Evolutionary conservation across 2,329 filamentous ascomycete species (phyloP), one percentile per base, ranked within the genome.

Genomic region (Talaromyces sp.): DNA sequence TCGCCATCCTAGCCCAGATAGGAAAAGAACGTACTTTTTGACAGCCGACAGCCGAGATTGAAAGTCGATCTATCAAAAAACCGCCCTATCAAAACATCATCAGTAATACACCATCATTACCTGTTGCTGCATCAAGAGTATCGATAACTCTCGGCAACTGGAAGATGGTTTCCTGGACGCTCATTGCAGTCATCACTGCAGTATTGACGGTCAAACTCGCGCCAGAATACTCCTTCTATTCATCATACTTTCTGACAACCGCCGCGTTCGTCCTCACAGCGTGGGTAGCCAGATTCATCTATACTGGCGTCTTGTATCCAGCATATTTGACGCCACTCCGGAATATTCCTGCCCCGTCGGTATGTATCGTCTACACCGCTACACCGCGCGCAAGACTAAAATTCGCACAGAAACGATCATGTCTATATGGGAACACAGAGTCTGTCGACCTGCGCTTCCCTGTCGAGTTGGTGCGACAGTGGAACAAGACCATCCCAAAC

Each of bases 401-500:
- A 14, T 23, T 55, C 54, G 5, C 14, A 5, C 31, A 81, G 73
- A 71, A 68, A 8, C 74, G 76, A 54, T 75, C 73, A 62, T 80
- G 78, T 69, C 71, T 82, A 63, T 80, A 72, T 64, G 82, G 82
- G 2, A 81, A 84, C 58, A 76, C 74, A 39, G 61, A 65, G 5
- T 66, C 67, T 0, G 72, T 81, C 18, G 65, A 72, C n/a, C 66
- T 73, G 6, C 73, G 78, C 57, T 71, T 78, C 1, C 77, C 77
- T 0, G 80, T 79, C 7, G 65, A 68, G 0, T 72, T 75, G 0
- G 71, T 77, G 63, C 67, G 68, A 21, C 67, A 75, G 61, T 83
- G 88, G 89, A 73, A 83, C 23, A 79, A 83, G 57, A 80, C 79
- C 2, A 77, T 91, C 42, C 86, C 86, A 6, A 86, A 92, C 68